phyloP scores from a whole-genome alignment of 768 basidiomycete species.

The Imleria badia region DNA sequence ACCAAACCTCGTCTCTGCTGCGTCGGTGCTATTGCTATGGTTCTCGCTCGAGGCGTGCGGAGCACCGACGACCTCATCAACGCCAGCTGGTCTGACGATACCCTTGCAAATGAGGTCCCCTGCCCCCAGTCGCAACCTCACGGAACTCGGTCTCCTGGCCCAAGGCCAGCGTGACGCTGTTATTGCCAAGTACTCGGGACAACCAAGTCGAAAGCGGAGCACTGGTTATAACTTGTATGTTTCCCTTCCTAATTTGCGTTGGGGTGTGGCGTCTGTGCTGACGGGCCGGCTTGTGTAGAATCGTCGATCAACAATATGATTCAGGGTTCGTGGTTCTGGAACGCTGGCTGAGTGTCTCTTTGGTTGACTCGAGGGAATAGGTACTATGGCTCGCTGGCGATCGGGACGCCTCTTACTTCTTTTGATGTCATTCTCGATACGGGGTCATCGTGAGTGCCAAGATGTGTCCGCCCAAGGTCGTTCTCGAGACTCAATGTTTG shows the following conservation, averaged over 20 bases:
- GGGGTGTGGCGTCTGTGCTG: neutral
- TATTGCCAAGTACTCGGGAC: conserved; percentile 47
- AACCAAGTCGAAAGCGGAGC: conserved; percentile 37
- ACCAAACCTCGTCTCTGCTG: conserved; percentile 7
- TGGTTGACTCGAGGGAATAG: conserved; percentile 12
- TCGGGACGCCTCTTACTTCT: conserved; percentile 47
- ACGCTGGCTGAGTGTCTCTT: neutral
- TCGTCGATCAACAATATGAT: conserved; percentile 65
- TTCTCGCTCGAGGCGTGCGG: conserved; percentile 4
- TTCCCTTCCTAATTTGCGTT: neutral
- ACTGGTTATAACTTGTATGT: conserved; percentile 54
- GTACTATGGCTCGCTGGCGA: conserved; percentile 39
- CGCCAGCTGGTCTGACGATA: conserved; percentile 16
- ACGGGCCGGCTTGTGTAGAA: conserved; percentile 35
- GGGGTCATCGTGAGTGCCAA: conserved; percentile 36
- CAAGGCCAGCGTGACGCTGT: conserved; percentile 43
- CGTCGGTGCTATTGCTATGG: conserved; percentile 13
- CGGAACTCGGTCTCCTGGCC: conserved; percentile 33
- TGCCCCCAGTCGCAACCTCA: neutral
- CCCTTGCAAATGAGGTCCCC: conserved; percentile 22
- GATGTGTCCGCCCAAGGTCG: neutral
- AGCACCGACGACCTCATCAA: conserved; percentile 14
- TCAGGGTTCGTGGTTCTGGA: conserved; percentile 47
- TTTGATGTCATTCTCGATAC: conserved; percentile 56
- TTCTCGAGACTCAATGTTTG: neutral